phyloP scores from a whole-genome alignment of 1,284 basidiomycete species.

The Trichosporon sp. region DNA sequence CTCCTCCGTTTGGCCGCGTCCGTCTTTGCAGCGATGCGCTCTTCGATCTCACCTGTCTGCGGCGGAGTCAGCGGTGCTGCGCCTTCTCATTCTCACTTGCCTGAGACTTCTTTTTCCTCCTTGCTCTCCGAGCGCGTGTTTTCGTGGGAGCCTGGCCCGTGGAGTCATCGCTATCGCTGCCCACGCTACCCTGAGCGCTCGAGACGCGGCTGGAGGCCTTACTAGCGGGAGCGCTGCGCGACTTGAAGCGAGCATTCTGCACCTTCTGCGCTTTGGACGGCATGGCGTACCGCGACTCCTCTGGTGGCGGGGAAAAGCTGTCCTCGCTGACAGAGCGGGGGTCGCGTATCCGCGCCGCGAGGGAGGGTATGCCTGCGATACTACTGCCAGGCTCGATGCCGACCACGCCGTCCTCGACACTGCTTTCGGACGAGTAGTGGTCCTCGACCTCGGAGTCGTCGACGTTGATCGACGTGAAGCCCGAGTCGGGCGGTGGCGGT shows the following conservation, averaged over 20 bases:
- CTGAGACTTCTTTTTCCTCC: neutral
- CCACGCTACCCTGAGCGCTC: neutral
- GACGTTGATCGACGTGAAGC: slow-evolving; percentile 9
- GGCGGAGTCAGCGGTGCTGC: neutral
- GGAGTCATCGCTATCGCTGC: neutral
- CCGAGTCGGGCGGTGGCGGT: neutral
- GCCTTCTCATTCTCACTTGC: neutral
- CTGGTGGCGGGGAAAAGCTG: neutral
- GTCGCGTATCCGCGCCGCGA: neutral
- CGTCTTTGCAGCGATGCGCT: neutral
- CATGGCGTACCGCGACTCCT: slow-evolving; percentile 4
- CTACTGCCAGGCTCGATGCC: neutral
- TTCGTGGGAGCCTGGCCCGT: neutral
- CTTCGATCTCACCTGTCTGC: neutral
- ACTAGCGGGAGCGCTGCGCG: neutral
- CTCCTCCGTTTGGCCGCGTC: neutral
- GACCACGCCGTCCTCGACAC: neutral
- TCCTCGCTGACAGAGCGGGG: slow-evolving; percentile 6
- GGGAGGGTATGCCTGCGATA: neutral
- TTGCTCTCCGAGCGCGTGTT: neutral
- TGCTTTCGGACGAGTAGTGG: neutral
- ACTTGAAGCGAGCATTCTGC: too few species aligned
- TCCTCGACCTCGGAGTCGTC: slow-evolving; percentile 4
- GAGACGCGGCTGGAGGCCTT: neutral
- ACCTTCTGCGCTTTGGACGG: neutral